Conservation (phyloP, 1,284 basidiomycete genomes). For the Trichosporon inkin region DNA sequence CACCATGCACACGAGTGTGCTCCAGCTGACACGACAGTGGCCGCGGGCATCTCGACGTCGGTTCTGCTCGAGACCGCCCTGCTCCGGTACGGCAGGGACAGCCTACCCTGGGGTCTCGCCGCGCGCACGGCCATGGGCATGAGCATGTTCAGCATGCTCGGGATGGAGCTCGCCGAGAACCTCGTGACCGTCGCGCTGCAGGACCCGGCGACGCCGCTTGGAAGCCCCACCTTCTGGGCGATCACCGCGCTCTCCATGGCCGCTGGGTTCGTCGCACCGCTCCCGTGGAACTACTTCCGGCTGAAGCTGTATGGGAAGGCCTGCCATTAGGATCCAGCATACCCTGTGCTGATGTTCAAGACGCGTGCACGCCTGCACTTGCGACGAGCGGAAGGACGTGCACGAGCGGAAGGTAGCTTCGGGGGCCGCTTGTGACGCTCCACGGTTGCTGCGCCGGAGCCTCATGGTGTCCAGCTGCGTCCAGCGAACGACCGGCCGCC, state of each 20-base stretch:
- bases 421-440: too few relatives aligned
- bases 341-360: background rate
- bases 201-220: background rate
- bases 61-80: conserved; percentile 14
- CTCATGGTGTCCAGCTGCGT: too few relatives aligned
- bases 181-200: conserved; percentile 10
- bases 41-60: conserved; percentile 13
- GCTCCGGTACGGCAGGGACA: conserved; percentile 11
- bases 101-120: background rate
- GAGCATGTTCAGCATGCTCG: conserved; percentile 16
- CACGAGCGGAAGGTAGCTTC: too few relatives aligned
- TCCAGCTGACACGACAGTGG: conserved; percentile 5
- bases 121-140: conserved; percentile 12
- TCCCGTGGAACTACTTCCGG: conserved; percentile 13
- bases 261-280: conserved; percentile 9
- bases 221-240: conserved; percentile 10
- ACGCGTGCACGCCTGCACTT: too few relatives aligned
- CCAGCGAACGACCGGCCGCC: too few relatives aligned
- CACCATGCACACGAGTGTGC: too few relatives aligned
- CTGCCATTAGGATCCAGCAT: background rate
- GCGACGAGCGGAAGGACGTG: too few relatives aligned
- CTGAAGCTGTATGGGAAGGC: conserved; percentile 9
- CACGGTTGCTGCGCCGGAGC: too few relatives aligned
- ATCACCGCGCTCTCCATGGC: conserved; percentile 9
- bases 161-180: conserved; percentile 14